Conservation (phyloP, 2,329 filamentous ascomycete genomes). For the Apiospora arundinis region DNA sequence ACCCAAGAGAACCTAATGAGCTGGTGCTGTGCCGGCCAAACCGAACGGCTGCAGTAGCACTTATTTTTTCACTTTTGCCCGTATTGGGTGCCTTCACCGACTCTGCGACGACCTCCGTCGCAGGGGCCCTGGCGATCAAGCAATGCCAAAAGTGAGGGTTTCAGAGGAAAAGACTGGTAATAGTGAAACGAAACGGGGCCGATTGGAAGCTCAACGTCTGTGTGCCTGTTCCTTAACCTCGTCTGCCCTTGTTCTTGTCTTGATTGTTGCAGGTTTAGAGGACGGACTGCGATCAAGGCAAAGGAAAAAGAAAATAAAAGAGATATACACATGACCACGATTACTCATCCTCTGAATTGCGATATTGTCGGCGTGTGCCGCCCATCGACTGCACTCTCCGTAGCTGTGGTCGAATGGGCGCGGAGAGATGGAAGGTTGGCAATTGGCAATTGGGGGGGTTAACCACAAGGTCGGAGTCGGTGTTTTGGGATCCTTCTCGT, state of each 20-base stretch:
- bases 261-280: neutral
- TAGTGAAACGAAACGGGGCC: constrained; percentile 19
- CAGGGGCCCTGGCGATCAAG: constrained; percentile 22
- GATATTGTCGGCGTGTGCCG: neutral
- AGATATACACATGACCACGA: neutral
- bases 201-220: neutral
- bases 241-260: neutral
- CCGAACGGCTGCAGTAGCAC: neutral
- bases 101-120: constrained; percentile 23
- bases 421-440: neutral
- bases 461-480: neutral
- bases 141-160: constrained; percentile 21
- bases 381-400: no score
- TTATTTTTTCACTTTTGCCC: neutral
- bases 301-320: neutral
- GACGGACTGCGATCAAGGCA: neutral
- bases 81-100: constrained; percentile 14
- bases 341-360: neutral
- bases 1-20: neutral
- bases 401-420: neutral
- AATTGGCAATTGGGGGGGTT: neutral
- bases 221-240: neutral
- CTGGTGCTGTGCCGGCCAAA: neutral
- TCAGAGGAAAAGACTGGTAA: constrained; percentile 20
- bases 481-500: neutral